Base-by-base conservation (phyloP, 169 alveolate species). In the Fabrea salina region DNA sequence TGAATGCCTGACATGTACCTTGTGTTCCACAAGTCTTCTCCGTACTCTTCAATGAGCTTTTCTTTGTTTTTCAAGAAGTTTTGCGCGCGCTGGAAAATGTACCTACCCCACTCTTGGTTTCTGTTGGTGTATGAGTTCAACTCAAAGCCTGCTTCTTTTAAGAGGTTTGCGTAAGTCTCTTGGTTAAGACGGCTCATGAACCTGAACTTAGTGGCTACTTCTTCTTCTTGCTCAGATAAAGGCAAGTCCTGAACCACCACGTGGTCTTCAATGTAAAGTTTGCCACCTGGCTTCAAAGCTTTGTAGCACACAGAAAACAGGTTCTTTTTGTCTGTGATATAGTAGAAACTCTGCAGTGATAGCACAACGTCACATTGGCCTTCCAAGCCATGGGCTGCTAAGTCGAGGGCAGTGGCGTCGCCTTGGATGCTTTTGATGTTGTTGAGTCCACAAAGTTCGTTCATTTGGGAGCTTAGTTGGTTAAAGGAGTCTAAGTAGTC, bases 21-120 rank as follows among this genome's bases (percentile, higher is more conserved):
- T 30, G 74, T 61, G 35, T 61, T 27, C 74, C 74, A 61, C 74
- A 61, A 25, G 7, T 16, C 74, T 53, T 61, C 25, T 33, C 74
- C 74, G 35, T 61, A 37, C 19, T 25, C 53, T 5, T 11, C 8
- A 30, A 61, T 25, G 8, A 61, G 19, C 22, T 61, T 5, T 30
- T 61, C 74, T 32, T 61, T 61, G 13, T 30, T 27, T 53, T 53
- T 61, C 74, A 61, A 37, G 35, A 61, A 61, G 8, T 19, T 6
- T 19, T 61, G 54, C 8, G 74, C 6, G 25, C 74, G 19, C 11
- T 61, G 54, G 35, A 30, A 61, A 32, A 61, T 11, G 57, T 61
- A 61, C 74, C 54, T 61, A 61, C 54, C 8, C 74, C 74, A 61
- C 8, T 61, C 74, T 13, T 19, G 19, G 25, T 19, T 61, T 6